These are phyloP conservation scores for Pelargonium fulgidum DNA, from an alignment of 441 rosid genomes.

Conservation along the genomic window DNA sequence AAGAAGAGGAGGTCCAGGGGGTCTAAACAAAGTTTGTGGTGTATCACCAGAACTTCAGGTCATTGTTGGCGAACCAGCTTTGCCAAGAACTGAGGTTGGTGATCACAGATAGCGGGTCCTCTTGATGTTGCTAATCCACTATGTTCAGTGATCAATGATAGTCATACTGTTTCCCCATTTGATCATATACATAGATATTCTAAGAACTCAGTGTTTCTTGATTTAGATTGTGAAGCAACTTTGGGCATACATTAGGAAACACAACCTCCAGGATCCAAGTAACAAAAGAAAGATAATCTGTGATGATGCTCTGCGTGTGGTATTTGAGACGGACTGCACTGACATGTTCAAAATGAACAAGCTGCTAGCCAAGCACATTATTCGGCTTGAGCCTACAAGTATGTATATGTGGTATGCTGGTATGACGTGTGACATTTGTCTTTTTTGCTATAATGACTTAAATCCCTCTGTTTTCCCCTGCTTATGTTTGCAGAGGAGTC, in stretches of 20 bases:
- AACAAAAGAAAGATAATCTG: slow-evolving; percentile 95
- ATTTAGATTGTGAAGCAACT: slow-evolving; percentile 85
- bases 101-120: not conserved
- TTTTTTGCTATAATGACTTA: not conserved
- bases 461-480: not conserved
- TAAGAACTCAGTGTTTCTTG: slow-evolving; percentile 4
- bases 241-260: slow-evolving; percentile 94
- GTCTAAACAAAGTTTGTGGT: slow-evolving; percentile 83
- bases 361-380: slow-evolving; percentile 82
- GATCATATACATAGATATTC: not conserved
- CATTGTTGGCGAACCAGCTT: slow-evolving; percentile 80
- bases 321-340: slow-evolving; percentile 92
- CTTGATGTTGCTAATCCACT: not conserved
- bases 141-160: not conserved
- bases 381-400: slow-evolving; percentile 77
- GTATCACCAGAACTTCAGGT: slow-evolving; percentile 88
- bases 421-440: not conserved
- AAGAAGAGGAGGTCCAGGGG: slow-evolving; percentile 90
- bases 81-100: slow-evolving; percentile 84
- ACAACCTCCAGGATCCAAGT: slow-evolving; percentile 95
- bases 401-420: slow-evolving; percentile 18
- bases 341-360: slow-evolving; percentile 99
- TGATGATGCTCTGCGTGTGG: slow-evolving; percentile 78
- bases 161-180: not conserved
- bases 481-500: not conserved